Evolutionary conservation across 495 filamentous ascomycete species (phyloP), one percentile per base, ranked within the genome.

Genomic region (Xylaria nigripes): DNA sequence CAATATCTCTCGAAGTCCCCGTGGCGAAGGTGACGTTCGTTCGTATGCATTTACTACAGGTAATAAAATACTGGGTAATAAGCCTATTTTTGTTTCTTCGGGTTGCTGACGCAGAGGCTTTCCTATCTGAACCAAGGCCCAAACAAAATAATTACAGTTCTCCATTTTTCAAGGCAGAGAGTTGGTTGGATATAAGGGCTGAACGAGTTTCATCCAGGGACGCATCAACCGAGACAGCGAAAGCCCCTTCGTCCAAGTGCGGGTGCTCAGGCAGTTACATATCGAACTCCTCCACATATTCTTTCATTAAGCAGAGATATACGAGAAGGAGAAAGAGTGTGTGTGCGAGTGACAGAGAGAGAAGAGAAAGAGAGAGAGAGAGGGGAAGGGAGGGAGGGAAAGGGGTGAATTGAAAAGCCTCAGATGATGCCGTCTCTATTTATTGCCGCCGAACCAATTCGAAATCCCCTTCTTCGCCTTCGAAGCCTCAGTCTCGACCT

Each of bases 361-460:
- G 15, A 12, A 36, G 32, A 13, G 32, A 36, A 36, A 2, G 32
- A 15, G 32, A 12, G 32, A 29, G 25, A 3, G 25, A 3, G 25
- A 9, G 9, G 25, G 3, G 32, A 13, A 5, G 32, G 32, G 2
- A 36, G 10, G 13, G 15, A 8, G 32, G 25, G 25, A 29, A 29
- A n/a, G n/a, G n/a, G n/a, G n/a, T n/a, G n/a, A n/a, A n/a, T n/a
- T n/a, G n/a, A n/a, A 29, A 29, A 29, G 25, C 25, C 25, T 29
- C 25, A 10, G 32, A 15, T 34, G 32, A 16, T 40, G 15, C 15
- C 16, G 15, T 18, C 36, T 18, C 81, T 86, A 66, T 83, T 81
- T 86, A 67, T 83, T 79, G 66, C 80, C 81, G 30, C 87, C 83
- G 57, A 95, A 91, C 90, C 89, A 95, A 49, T 84, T 81, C 24